These are phyloP conservation scores for Vaccinium myrtillus DNA, from an alignment of 148 eudicot species.

Conservation along the genomic window DNA sequence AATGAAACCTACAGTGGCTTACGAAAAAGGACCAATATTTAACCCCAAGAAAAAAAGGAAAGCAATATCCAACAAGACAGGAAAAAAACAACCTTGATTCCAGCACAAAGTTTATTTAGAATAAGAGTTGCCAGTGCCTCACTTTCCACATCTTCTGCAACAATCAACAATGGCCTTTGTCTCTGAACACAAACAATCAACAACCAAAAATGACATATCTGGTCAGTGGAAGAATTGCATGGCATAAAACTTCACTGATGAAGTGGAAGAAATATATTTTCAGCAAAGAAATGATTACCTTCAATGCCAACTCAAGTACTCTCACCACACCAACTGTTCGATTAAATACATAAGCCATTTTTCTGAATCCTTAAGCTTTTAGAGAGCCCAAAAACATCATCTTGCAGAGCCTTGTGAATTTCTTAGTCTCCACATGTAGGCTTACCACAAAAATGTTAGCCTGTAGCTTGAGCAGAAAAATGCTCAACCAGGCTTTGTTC, in stretches of 20 bases:
- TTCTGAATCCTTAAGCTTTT: too few species aligned
- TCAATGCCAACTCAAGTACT: conserved; percentile 80
- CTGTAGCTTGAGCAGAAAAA: too few species aligned
- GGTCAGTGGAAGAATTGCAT: not conserved
- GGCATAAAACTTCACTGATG: not conserved
- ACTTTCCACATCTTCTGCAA: conserved; percentile 71
- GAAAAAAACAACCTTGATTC: conserved; percentile 59
- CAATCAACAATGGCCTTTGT: conserved; percentile 62
- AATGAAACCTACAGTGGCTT: too few species aligned
- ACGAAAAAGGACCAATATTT: too few species aligned
- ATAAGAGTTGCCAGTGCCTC: conserved; percentile 78
- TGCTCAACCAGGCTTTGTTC: too few species aligned
- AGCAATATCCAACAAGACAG: not conserved
- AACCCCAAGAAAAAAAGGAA: not conserved
- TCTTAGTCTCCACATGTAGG: too few species aligned
- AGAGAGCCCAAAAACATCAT: too few species aligned
- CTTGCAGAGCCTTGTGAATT: too few species aligned
- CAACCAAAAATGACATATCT: not conserved
- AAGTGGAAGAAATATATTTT: not conserved
- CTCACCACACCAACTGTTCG: conserved; percentile 58
- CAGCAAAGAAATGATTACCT: conserved; percentile 44
- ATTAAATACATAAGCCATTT: conserved; percentile 23
- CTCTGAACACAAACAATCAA: conserved; percentile 36
- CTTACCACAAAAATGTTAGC: too few species aligned
- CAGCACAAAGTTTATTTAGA: conserved; percentile 88